A percentile compares a stretch with the other conserved stretches of the same genome.
Conservation (phyloP, 345 rosid genomes). For the Bruguiera sexangula region DNA sequence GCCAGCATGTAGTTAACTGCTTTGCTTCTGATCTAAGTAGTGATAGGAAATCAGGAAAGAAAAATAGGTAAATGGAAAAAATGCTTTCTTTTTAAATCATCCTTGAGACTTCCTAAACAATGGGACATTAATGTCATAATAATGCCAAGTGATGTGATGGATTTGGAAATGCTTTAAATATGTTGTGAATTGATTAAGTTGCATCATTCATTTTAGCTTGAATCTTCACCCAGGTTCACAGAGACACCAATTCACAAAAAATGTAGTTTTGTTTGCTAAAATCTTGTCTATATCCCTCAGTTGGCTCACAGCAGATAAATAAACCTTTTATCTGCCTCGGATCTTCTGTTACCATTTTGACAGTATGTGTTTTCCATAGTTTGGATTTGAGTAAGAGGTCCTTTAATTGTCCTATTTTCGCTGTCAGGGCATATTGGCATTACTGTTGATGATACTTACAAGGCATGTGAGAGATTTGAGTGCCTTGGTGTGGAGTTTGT, state of each 20-base stretch:
- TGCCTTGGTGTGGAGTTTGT: slow-evolving; percentile 85
- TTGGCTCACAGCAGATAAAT: neutral
- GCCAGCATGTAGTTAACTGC: too few species aligned
- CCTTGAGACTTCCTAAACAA: too few species aligned
- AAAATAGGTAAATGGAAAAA: too few species aligned
- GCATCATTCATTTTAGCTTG: too few species aligned
- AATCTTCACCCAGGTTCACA: neutral
- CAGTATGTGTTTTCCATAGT: neutral
- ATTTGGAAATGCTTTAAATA: too few species aligned
- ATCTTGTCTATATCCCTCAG: neutral
- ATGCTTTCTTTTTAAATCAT: too few species aligned
- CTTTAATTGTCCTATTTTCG: neutral
- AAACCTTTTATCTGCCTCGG: neutral
- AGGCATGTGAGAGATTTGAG: slow-evolving; percentile 95
- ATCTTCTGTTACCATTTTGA: neutral
- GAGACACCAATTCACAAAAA: neutral
- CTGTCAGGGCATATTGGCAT: slow-evolving; percentile 85
- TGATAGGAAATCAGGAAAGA: too few species aligned
- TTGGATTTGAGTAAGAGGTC: neutral
- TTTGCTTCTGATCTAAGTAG: too few species aligned
- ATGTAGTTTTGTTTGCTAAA: neutral
- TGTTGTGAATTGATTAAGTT: too few species aligned
- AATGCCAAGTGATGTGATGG: too few species aligned
- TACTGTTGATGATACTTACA: slow-evolving; percentile 85
- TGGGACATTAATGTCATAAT: too few species aligned